A percentile compares a stretch with the other conserved stretches of the same genome.
phyloP scores from a whole-genome alignment of 306 rosid genomes.

The Vigna reflexopilosa region DNA sequence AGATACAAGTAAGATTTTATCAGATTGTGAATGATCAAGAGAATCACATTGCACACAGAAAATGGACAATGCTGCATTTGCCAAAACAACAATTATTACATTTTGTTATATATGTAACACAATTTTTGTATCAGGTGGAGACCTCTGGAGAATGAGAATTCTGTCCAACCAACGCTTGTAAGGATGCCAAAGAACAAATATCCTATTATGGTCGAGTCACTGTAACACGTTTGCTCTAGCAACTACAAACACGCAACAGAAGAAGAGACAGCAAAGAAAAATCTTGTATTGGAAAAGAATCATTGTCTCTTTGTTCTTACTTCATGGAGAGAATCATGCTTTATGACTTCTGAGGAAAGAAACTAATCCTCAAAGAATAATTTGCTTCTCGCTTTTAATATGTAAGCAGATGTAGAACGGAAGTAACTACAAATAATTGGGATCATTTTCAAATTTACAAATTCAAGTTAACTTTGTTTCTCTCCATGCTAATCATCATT shows the following conservation, averaged over 20 bases:
- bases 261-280: constrained; percentile 2
- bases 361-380: constrained; percentile 20
- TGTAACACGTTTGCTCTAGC: constrained; percentile 21
- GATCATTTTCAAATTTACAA: too few relatives aligned
- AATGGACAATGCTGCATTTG: not conserved
- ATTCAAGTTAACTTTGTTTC: too few relatives aligned
- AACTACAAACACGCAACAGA: constrained; percentile 4
- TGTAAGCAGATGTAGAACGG: too few relatives aligned
- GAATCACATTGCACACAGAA: not conserved
- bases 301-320: not conserved
- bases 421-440: too few relatives aligned
- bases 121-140: constrained; percentile 65
- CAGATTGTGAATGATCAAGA: not conserved
- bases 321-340: not conserved
- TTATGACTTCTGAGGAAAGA: not conserved
- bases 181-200: constrained; percentile 91
- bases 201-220: constrained; percentile 63
- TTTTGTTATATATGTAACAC: not conserved
- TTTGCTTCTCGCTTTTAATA: not conserved
- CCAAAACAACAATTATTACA: not conserved
- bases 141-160: constrained; percentile 68
- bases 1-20: constrained; percentile 69
- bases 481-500: too few relatives aligned
- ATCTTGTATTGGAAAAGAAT: constrained; percentile 21
- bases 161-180: constrained; percentile 84